Evolutionary conservation across 1,139 yeast species (phyloP).

Genomic region (Martiniozyma asiatica): DNA sequence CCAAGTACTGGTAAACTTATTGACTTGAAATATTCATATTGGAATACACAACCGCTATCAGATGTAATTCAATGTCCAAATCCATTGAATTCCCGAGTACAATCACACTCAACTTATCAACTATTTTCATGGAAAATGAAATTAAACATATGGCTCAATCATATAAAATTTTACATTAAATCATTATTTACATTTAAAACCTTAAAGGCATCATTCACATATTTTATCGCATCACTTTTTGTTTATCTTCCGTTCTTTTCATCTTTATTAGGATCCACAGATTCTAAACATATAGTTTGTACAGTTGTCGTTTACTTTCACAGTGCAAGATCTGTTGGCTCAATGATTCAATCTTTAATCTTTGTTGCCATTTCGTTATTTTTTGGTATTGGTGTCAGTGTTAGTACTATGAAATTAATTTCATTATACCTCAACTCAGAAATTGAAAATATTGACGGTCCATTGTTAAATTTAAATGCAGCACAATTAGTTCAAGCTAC

Average conservation of each 20-base stretch:
- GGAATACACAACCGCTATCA: conserved; percentile 12
- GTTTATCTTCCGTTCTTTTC: conserved; percentile 58
- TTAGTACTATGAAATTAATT: conserved; percentile 43
- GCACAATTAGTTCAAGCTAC: not conserved
- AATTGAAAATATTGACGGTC: conserved; percentile 24
- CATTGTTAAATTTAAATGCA: not conserved
- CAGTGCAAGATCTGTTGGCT: conserved; percentile 68
- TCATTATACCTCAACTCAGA: conserved; percentile 35
- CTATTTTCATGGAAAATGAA: conserved; percentile 5
- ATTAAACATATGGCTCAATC: no score
- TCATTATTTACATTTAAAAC: conserved; percentile 20
- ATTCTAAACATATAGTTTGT: conserved; percentile 71
- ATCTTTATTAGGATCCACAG: conserved; percentile 47
- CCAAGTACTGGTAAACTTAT: conserved; percentile 20
- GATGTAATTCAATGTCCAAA: conserved; percentile 9
- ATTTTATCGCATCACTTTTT: conserved; percentile 59
- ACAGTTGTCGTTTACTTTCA: conserved; percentile 81
- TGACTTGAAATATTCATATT: conserved; percentile 18
- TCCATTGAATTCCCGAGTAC: conserved; percentile 3
- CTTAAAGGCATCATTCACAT: conserved; percentile 60
- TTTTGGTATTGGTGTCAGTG: conserved; percentile 45
- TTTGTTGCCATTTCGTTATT: conserved; percentile 46
- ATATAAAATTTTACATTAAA: no score
- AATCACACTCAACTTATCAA: conserved; percentile 1
- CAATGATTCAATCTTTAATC: conserved; percentile 63